Base-by-base conservation (phyloP, 164 flowering plant genomes). In the Kalanchoe fedtschenkoi region DNA sequence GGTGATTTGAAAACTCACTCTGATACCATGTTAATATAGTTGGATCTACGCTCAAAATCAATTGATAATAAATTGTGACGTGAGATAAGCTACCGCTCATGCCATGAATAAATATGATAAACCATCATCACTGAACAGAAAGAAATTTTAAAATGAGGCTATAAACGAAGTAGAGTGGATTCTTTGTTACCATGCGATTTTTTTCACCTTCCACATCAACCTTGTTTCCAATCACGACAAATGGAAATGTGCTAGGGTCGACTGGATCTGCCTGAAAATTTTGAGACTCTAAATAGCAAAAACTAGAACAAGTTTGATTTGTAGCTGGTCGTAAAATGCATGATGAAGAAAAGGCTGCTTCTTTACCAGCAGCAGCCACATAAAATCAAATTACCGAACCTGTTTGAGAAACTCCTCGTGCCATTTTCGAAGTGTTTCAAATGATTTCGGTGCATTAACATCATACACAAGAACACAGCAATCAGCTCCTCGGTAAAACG, bases 401-500 rank as follows among this genome's bases (percentile, higher is more conserved):
- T 78, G 82, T 61, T 72, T 78, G 60, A 80, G 72, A 39, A 80
- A 77, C 51, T 80, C 81, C 24, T 72, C 70, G 30, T 64, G 78
- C 83, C 83, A 80, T 38, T 70, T 68, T 26, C 58, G 39, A 2
- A 80, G 75, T 17, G 74, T 32, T 33, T 80, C 81, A 62, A 80
- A 77, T 26, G 83, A 62, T 51, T 53, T 76, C 2, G 14, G 21
- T 3, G 61, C 65, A 63, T 76, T 80, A 10, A 80, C 84, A 58
- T 80, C 83, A 56, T 64, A 80, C 14, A 77, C 75, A 63, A 80
- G 75, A 69, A 80, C 78, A 76, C 83, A 80, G 56, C 82, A 81
- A 63, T 81, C 82, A 55, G 85, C 78, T 8, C 85, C 85, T 64
- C 85, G 70, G 42, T 78, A 81, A 51, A 81, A 81, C 42, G 79